phyloP scores from a whole-genome alignment of 2,329 filamentous ascomycete genomes.

The Arthroderma sp. region DNA sequence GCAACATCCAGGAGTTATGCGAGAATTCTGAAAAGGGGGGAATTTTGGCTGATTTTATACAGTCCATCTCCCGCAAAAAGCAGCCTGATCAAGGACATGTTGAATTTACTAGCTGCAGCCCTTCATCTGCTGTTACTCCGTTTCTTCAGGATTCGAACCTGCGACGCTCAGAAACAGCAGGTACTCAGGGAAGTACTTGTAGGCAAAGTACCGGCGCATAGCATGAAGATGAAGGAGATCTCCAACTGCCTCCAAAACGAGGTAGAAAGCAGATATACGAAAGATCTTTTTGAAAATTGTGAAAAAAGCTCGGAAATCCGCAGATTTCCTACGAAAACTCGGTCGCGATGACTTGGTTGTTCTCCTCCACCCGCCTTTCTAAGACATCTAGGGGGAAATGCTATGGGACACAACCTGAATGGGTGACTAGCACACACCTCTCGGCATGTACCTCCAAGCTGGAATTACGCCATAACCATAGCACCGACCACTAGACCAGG shows the following conservation, averaged over 20 bases:
- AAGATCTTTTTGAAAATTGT: not conserved
- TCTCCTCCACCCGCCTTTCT: constrained; percentile 2
- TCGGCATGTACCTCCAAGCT: not conserved
- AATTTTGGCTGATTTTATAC: no score
- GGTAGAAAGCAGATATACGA: not conserved
- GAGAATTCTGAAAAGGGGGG: not conserved
- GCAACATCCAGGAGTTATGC: not conserved
- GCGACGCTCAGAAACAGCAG: not conserved
- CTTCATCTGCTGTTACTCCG: no score
- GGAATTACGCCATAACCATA: not conserved
- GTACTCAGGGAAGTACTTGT: not conserved
- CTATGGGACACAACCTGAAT: not conserved
- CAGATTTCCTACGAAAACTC: constrained; percentile 1
- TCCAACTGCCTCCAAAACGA: not conserved
- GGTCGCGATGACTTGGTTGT: constrained; percentile 5
- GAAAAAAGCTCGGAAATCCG: not conserved
- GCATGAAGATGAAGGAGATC: not conserved
- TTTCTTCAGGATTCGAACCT: not conserved
- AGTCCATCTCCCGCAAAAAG: not conserved
- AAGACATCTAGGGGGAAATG: not conserved
- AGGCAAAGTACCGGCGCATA: not conserved
- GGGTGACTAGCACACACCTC: not conserved
- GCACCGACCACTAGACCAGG: not conserved
- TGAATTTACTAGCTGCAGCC: not conserved
- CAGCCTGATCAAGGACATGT: not conserved